These are phyloP conservation scores for Castanea sativa DNA, from an alignment of 306 rosid species.

Conservation along the genomic window DNA sequence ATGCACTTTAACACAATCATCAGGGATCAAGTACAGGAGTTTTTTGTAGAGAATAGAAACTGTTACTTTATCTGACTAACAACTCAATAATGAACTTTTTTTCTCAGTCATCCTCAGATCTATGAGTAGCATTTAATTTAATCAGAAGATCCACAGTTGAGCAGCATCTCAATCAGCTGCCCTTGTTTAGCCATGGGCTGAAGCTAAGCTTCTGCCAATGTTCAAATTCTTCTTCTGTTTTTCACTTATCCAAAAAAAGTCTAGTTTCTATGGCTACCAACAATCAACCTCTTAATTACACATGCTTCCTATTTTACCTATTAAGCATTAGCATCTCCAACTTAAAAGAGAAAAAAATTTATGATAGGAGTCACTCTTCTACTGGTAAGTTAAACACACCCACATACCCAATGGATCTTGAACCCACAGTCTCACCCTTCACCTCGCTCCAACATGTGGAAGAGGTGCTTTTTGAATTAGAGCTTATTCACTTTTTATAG, in stretches of 20 bases:
- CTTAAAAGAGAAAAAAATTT: neutral
- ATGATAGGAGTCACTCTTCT: no score
- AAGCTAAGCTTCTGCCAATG: constrained; percentile 1
- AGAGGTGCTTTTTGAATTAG: no score
- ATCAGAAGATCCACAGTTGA: neutral
- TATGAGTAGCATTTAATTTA: neutral
- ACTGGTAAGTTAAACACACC: no score
- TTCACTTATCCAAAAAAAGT: neutral
- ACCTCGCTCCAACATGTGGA: no score
- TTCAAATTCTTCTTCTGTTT: neutral
- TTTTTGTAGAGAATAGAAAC: neutral
- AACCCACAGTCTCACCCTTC: no score
- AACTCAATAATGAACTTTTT: neutral
- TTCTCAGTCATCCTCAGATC: neutral
- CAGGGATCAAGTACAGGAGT: neutral
- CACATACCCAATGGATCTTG: no score
- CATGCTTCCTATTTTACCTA: neutral
- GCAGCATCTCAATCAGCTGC: neutral
- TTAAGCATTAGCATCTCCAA: neutral
- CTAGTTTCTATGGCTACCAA: neutral
- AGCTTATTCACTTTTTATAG: neutral
- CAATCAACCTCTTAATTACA: neutral
- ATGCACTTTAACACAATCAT: neutral
- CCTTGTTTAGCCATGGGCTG: neutral
- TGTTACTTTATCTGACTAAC: neutral